These are phyloP conservation scores for Scytalidium sp. DNA, from an alignment of 2,329 filamentous ascomycete species.

Conservation along the genomic window DNA sequence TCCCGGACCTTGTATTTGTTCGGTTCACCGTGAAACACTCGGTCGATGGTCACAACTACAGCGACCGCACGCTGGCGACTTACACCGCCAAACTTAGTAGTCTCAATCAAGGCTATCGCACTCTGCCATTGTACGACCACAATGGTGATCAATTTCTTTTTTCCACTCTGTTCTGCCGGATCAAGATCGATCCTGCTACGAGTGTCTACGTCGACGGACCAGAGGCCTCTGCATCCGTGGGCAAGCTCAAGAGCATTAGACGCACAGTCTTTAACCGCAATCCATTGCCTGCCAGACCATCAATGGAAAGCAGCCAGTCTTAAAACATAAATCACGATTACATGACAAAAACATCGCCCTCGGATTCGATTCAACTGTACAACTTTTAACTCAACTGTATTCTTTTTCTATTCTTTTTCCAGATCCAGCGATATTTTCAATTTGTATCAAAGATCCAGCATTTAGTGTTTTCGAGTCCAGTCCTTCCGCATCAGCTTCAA, in stretches of 20 bases:
- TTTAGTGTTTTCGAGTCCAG: constrained; percentile 17
- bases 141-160: constrained; percentile 93
- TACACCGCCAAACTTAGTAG: constrained; percentile 91
- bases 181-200: constrained; percentile 62
- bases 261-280: constrained; percentile 55
- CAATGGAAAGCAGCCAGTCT: constrained; percentile 16
- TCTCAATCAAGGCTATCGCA: constrained; percentile 88
- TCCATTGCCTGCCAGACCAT: constrained; percentile 24
- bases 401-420: too few species aligned
- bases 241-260: constrained; percentile 54
- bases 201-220: constrained; percentile 53
- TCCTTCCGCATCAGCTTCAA: constrained; percentile 10
- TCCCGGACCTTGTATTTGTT: constrained; percentile 89
- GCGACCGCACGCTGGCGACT: constrained; percentile 70
- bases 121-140: constrained; percentile 82
- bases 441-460: constrained; percentile 12
- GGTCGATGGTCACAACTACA: constrained; percentile 68
- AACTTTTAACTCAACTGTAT: constrained; percentile 16
- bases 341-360: constrained; percentile 2
- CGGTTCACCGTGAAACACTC: constrained; percentile 91
- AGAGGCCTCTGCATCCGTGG: constrained; percentile 39
- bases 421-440: constrained; percentile 4
- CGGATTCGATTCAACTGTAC: constrained; percentile 15
- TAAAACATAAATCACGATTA: constrained; percentile 7
- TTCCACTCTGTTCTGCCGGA: constrained; percentile 88